Base-by-base conservation (phyloP, 164 flowering plant species). In the Akebia trifoliata region DNA sequence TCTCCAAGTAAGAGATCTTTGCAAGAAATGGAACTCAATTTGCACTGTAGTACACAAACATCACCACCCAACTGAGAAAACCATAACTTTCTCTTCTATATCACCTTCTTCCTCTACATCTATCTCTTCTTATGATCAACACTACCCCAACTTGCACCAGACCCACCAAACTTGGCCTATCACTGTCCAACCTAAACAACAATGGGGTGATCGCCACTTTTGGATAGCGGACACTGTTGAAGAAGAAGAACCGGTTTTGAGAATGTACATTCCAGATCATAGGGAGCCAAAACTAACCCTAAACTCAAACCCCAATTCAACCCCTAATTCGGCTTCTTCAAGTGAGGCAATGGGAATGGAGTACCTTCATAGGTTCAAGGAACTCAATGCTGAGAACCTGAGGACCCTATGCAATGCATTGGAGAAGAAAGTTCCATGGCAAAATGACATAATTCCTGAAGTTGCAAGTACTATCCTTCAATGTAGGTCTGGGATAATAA, bases 401-500 rank as follows among this genome's bases (percentile, higher is more conserved):
- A 77, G 78, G 44, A 68, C 62, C 28, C 52, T 94, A 25, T 82
- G 85, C 76, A 65, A 56, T 54, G 84, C 83, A 32, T 71, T 94
- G 69, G 91, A 85, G 76, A 66, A 73, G 31, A 83, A 78, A 61
- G 94, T 86, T 15, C 95, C 97, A 11, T 80, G 90, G 88, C 95
- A 86, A 45, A 84, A 73, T 37, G 81, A 72, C 11, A 70, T 83
- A 26, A 78, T 86, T 44, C 80, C 83, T 3, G 94, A 86, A 20
- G 84, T 94, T 2, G 87, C 81, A 0, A 78, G 71, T 69, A 80
- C 93, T 0, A 64, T 90, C 18, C 65, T 88, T 25, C 70, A 69
- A 53, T 86, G 95, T 71, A 70, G 96, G 74, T 90, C 97, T 0
- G 90, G 95, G 3, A 77, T 71, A 80, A 14, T 61, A 8, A 74